A percentile compares a stretch with the other conserved stretches of the same genome.
Evolutionary conservation across 2,329 filamentous ascomycete species (phyloP).

Genomic region (Albifimbria verrucaria): DNA sequence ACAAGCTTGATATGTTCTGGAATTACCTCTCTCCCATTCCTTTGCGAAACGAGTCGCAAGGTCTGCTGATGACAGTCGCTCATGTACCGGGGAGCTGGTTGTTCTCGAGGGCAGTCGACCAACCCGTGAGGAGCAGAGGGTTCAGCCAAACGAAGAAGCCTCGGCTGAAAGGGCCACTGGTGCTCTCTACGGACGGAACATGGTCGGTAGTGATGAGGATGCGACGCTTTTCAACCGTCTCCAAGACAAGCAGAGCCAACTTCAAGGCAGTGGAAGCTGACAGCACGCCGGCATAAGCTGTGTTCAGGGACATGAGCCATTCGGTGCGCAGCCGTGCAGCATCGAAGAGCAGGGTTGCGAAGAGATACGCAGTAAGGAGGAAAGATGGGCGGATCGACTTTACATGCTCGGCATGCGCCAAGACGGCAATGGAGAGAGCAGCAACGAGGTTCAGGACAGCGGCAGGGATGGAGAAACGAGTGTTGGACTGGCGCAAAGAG

Average conservation of each 20-base stretch:
- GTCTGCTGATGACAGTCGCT: conserved; percentile 25
- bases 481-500: conserved; percentile 19
- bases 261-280: conserved; percentile 19
- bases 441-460: conserved; percentile 23
- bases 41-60: conserved; percentile 18
- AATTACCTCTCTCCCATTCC: conserved; percentile 20
- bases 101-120: conserved; percentile 29
- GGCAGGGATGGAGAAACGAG: conserved; percentile 23
- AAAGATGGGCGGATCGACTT: conserved; percentile 30
- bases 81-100: conserved; percentile 24
- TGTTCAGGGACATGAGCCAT: conserved; percentile 24
- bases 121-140: conserved; percentile 45
- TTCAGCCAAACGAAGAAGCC: conserved; percentile 32
- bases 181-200: conserved; percentile 45
- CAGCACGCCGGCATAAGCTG: conserved; percentile 19
- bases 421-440: conserved; percentile 20
- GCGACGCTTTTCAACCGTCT: conserved; percentile 26
- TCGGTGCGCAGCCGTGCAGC: conserved; percentile 27
- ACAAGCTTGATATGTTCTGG: neutral
- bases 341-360: conserved; percentile 28
- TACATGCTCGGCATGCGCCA: conserved; percentile 27
- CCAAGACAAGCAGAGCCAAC: conserved; percentile 20
- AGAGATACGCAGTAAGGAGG: conserved; percentile 24
- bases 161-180: conserved; percentile 31
- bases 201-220: conserved; percentile 35